Evolutionary conservation across 2,329 filamentous ascomycete species (phyloP).

Genomic region (Mariannaea sp.): DNA sequence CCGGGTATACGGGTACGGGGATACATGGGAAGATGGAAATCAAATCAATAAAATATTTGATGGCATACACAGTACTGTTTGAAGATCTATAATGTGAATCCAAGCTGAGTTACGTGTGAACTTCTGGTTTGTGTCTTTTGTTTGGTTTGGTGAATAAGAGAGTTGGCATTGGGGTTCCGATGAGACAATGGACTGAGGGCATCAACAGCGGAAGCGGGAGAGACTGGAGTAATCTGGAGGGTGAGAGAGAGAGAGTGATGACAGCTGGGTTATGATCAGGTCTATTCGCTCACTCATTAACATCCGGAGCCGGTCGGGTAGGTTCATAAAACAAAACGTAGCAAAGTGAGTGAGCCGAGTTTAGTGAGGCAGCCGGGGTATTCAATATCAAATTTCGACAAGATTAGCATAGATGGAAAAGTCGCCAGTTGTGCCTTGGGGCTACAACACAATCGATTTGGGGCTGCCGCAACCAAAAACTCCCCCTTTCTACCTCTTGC

Average conservation of each 20-base stretch:
- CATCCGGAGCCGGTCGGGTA: neutral
- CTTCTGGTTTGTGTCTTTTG: too few species aligned
- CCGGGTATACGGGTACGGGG: conserved; percentile 17
- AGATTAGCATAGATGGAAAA: conserved; percentile 30
- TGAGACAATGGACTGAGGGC: too few species aligned
- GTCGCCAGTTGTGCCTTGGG: conserved; percentile 31
- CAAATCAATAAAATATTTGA: conserved; percentile 16
- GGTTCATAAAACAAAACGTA: neutral
- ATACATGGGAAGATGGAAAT: conserved; percentile 7
- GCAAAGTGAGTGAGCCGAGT: neutral
- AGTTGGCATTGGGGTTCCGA: too few species aligned
- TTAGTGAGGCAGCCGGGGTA: conserved; percentile 10
- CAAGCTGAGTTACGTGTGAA: too few species aligned
- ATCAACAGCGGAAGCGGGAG: too few species aligned
- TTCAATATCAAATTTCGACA: conserved; percentile 32
- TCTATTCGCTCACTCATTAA: neutral
- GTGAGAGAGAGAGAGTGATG: too few species aligned
- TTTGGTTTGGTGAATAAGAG: too few species aligned
- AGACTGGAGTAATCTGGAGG: too few species aligned
- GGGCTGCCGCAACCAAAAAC: conserved; percentile 38
- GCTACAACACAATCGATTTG: conserved; percentile 43
- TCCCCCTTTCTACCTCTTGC: conserved; percentile 39
- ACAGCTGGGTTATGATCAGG: too few species aligned
- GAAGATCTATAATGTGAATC: conserved; percentile 3
- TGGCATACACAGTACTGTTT: conserved; percentile 8